Conservation (phyloP, 768 basidiomycete genomes). For the Gloeostereum incarnatum region DNA sequence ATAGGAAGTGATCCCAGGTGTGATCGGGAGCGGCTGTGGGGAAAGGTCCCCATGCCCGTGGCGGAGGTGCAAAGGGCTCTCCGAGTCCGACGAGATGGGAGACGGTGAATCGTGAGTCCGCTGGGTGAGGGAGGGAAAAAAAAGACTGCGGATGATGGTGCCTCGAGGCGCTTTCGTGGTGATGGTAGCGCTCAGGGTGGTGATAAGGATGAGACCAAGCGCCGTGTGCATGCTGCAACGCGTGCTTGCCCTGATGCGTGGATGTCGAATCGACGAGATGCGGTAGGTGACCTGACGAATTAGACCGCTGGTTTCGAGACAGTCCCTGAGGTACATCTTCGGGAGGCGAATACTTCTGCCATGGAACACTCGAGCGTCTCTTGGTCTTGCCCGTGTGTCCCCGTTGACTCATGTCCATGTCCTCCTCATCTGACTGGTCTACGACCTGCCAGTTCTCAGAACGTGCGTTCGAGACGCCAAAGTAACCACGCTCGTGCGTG, state of each 20-base stretch:
- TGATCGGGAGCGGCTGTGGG: slow-evolving; percentile 13
- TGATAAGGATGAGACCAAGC: slow-evolving; percentile 14
- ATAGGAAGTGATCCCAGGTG: slow-evolving; percentile 22
- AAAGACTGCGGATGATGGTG: neutral
- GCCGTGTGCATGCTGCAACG: too few species aligned
- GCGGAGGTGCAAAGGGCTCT: slow-evolving; percentile 6
- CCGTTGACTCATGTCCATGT: neutral
- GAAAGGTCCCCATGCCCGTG: slow-evolving; percentile 13
- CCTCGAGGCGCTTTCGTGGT: slow-evolving; percentile 10
- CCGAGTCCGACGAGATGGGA: slow-evolving; percentile 20
- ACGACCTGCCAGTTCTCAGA: slow-evolving; percentile 13
- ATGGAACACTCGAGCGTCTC: slow-evolving; percentile 3
- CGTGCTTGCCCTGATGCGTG: too few species aligned
- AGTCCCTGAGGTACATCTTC: too few species aligned
- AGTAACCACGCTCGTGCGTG: slow-evolving; percentile 29
- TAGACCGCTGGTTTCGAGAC: neutral
- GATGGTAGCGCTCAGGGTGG: slow-evolving; percentile 16
- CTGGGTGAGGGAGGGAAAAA: neutral
- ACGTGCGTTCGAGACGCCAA: slow-evolving; percentile 28
- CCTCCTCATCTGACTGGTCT: slow-evolving; percentile 1
- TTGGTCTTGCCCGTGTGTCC: neutral
- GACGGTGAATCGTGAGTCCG: slow-evolving; percentile 20
- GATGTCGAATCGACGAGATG: too few species aligned
- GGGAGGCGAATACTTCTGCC: slow-evolving; percentile 4
- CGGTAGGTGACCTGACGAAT: neutral